These are phyloP conservation scores for Steccherinum ochraceum DNA, from an alignment of 768 basidiomycete species.

Conservation along the genomic window DNA sequence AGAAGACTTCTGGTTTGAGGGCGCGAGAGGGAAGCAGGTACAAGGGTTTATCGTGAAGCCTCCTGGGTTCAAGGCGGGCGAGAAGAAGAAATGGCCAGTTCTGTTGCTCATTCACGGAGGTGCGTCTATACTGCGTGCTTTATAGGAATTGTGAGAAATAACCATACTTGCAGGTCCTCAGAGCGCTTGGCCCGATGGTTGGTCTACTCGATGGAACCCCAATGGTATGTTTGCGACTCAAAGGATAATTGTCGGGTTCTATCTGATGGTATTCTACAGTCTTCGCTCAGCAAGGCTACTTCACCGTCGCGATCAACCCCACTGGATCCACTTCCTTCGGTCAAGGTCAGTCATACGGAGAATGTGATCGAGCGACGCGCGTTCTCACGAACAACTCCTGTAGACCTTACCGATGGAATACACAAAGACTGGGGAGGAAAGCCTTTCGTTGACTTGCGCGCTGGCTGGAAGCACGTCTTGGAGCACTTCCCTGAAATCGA, in stretches of 20 bases:
- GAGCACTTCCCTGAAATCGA: constrained; percentile 72
- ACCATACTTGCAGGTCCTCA: constrained; percentile 49
- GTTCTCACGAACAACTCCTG: not conserved
- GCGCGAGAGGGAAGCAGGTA: constrained; percentile 65
- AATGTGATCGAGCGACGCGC: not conserved
- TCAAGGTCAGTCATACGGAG: constrained; percentile 62
- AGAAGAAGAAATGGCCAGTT: constrained; percentile 70
- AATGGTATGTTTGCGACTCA: constrained; percentile 43
- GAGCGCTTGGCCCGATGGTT: constrained; percentile 84
- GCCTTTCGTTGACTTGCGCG: constrained; percentile 71
- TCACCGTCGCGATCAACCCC: constrained; percentile 84
- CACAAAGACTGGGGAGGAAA: constrained; percentile 81
- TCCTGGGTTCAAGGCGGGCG: constrained; percentile 59
- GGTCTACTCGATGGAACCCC: constrained; percentile 92
- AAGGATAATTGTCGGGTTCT: not conserved
- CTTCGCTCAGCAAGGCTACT: constrained; percentile 86
- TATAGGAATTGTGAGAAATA: not conserved
- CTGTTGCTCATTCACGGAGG: constrained; percentile 81
- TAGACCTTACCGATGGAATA: constrained; percentile 79
- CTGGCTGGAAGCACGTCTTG: constrained; percentile 68
- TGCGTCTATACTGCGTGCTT: too few species aligned
- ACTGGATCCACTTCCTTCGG: constrained; percentile 94
- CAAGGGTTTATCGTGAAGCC: constrained; percentile 88
- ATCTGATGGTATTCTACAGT: constrained; percentile 5
- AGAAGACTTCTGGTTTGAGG: constrained; percentile 88